Percentiles rank a stretch among this genome's conserved stretches.
Conservation (phyloP, 2,329 filamentous ascomycete genomes). For the Elsinoe ampelina region DNA sequence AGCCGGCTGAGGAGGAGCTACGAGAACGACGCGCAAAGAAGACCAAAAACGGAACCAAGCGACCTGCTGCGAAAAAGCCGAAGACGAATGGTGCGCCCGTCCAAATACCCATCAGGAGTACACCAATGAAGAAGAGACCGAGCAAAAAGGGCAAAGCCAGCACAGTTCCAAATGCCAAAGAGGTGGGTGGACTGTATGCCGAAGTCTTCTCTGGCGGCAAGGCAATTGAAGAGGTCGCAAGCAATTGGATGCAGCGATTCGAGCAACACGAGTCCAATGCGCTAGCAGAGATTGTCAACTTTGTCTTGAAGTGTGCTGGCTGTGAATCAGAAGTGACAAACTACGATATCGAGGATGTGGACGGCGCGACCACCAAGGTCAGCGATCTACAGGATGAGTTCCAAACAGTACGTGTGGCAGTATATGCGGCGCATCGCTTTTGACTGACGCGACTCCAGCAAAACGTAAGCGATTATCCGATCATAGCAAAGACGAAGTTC, state of each 20-base stretch:
- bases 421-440: constrained; percentile 13
- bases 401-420: constrained; percentile 52
- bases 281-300: constrained; percentile 52
- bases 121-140: constrained; percentile 36
- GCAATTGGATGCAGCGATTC: constrained; percentile 50
- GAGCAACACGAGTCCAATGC: constrained; percentile 46
- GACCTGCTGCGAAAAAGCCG: constrained; percentile 43
- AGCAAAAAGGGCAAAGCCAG: constrained; percentile 43
- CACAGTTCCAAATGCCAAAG: constrained; percentile 43
- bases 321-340: constrained; percentile 69
- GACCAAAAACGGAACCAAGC: constrained; percentile 24
- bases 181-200: constrained; percentile 49
- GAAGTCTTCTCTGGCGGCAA: constrained; percentile 51
- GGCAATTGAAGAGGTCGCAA: constrained; percentile 46
- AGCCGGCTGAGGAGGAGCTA: constrained; percentile 42
- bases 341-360: constrained; percentile 80
- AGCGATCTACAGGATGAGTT: constrained; percentile 82
- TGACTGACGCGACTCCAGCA: constrained; percentile 35
- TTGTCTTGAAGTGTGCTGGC: constrained; percentile 60
- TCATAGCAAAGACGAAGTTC: constrained; percentile 72
- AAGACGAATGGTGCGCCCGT: constrained; percentile 45
- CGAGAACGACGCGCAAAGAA: constrained; percentile 30
- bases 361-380: constrained; percentile 71
- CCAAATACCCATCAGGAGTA: constrained; percentile 47
- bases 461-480: constrained; percentile 81